phyloP scores from a whole-genome alignment of 768 basidiomycete genomes.

The Tephrocybe sp. region DNA sequence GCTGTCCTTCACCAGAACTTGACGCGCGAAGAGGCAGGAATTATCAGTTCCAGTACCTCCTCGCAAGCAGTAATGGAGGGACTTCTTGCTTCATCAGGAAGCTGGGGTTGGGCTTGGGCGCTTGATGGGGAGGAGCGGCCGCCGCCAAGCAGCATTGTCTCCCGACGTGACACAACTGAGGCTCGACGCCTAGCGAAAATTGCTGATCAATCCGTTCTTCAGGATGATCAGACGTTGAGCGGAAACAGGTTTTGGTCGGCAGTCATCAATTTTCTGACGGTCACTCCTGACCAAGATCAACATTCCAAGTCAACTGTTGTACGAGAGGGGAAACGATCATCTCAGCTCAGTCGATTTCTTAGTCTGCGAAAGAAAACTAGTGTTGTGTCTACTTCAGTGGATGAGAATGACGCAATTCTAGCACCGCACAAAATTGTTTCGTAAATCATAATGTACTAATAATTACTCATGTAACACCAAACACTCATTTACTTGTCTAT shows the following conservation, averaged over 20 bases:
- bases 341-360: conserved; percentile 10
- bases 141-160: conserved; percentile 88
- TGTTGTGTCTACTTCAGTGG: not conserved
- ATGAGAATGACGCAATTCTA: too few relatives aligned
- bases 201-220: conserved; percentile 64
- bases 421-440: too few relatives aligned
- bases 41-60: conserved; percentile 14
- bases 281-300: conserved; percentile 42
- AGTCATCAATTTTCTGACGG: conserved; percentile 61
- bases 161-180: conserved; percentile 83
- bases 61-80: conserved; percentile 31
- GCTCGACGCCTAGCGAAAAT: conserved; percentile 69
- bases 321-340: conserved; percentile 3
- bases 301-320: not conserved
- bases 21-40: conserved; percentile 28
- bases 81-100: conserved; percentile 43
- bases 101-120: conserved; percentile 86
- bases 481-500: too few relatives aligned
- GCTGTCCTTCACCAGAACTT: conserved; percentile 41
- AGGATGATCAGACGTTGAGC: conserved; percentile 55
- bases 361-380: conserved; percentile 3
- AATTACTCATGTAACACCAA: too few relatives aligned
- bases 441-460: too few relatives aligned
- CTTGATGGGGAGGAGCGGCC: conserved; percentile 77
- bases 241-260: conserved; percentile 73